phyloP scores from a whole-genome alignment of 352 stramenopile species.

The Saprolegnia parasitica region DNA sequence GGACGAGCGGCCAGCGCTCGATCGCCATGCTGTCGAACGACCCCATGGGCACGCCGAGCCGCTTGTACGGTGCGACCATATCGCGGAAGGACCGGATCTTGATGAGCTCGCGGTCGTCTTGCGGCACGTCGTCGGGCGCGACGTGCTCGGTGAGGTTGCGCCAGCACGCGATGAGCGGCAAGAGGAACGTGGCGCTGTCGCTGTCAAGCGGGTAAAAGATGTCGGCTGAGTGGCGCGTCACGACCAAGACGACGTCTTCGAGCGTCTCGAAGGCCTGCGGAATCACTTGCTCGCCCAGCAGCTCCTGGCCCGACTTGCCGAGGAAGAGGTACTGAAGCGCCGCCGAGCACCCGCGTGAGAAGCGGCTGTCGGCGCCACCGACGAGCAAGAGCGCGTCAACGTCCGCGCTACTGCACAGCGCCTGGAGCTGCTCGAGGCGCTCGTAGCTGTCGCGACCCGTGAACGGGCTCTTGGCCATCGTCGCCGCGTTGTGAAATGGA shows the following conservation, averaged over 20 bases:
- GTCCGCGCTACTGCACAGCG: constrained; percentile 32
- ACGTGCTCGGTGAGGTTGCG: constrained; percentile 59
- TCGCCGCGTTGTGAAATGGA: neutral
- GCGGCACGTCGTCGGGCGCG: constrained; percentile 58
- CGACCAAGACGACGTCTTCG: constrained; percentile 63
- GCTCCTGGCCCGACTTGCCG: constrained; percentile 58
- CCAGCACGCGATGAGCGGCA: constrained; percentile 65
- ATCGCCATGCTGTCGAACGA: constrained; percentile 49
- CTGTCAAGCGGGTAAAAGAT: constrained; percentile 70
- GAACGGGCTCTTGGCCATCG: constrained; percentile 34
- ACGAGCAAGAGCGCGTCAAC: constrained; percentile 61
- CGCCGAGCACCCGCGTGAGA: constrained; percentile 56
- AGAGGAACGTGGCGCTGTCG: constrained; percentile 52
- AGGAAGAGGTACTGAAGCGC: constrained; percentile 76
- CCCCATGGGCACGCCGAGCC: constrained; percentile 52
- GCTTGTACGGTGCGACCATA: constrained; percentile 46
- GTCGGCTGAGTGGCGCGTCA: constrained; percentile 37
- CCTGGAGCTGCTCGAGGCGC: constrained; percentile 48
- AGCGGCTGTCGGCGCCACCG: constrained; percentile 62
- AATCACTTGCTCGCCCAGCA: constrained; percentile 71
- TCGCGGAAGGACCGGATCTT: constrained; percentile 62
- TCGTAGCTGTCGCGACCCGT: constrained; percentile 49
- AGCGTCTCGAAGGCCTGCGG: constrained; percentile 55
- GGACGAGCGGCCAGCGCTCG: constrained; percentile 72
- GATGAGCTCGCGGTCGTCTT: constrained; percentile 58